A percentile compares a stretch with the other conserved stretches of the same genome.
Conservation (phyloP, 768 basidiomycete genomes). For the Xanthoconium stramineum region DNA sequence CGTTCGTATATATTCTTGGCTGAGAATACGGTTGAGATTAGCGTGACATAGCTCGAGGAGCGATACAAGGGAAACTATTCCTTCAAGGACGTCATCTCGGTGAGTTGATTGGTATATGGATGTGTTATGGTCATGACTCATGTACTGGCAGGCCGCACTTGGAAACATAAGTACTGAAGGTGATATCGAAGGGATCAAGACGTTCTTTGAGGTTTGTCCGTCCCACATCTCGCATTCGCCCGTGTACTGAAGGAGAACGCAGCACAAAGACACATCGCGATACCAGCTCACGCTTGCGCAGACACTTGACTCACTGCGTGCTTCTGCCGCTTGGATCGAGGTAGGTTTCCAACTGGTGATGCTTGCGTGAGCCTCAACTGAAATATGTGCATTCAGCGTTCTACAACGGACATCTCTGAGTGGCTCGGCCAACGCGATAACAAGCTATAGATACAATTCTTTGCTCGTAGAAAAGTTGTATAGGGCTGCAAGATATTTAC, state of each 20-base stretch:
- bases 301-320: conserved; percentile 62
- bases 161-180: conserved; percentile 56
- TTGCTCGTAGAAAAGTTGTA: no score
- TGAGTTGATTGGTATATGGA: conserved; percentile 25
- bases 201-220: conserved; percentile 69
- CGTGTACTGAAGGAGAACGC: neutral
- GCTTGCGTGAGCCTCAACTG: neutral
- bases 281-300: conserved; percentile 64
- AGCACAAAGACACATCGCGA: conserved; percentile 69
- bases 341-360: conserved; percentile 33
- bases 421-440: conserved; percentile 42
- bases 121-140: neutral
- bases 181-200: conserved; percentile 60
- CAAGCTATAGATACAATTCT: neutral
- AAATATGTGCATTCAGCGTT: conserved; percentile 40
- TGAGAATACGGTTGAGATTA: neutral
- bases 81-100: conserved; percentile 51
- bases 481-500: neutral
- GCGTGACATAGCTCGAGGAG: conserved; percentile 48
- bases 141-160: conserved; percentile 34
- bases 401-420: conserved; percentile 49
- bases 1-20: conserved; percentile 20
- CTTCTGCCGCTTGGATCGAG: conserved; percentile 60
- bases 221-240: neutral
- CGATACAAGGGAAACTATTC: conserved; percentile 70